Evolutionary conservation across 305 asterid species (phyloP).

Genomic region (Nicotiana rustica): DNA sequence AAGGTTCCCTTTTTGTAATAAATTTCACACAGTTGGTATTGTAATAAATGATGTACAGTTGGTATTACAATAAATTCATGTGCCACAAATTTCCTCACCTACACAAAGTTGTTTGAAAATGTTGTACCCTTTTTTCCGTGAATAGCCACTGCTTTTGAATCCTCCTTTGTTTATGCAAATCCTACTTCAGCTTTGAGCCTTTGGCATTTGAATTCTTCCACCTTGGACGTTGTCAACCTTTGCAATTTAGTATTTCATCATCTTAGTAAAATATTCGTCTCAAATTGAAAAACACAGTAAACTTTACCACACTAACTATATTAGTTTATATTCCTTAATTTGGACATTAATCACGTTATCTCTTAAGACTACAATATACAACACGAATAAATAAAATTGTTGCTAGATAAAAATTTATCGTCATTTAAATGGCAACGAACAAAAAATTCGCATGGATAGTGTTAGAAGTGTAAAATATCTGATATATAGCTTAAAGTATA

Average conservation of each 20-base stretch:
- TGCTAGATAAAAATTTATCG: background rate
- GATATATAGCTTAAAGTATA: no score
- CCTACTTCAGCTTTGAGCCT: background rate
- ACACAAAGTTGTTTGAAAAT: background rate
- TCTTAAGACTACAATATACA: background rate
- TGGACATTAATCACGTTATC: background rate
- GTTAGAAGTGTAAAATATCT: background rate
- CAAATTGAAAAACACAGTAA: background rate
- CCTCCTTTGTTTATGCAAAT: background rate
- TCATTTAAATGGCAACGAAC: background rate
- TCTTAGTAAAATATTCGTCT: background rate
- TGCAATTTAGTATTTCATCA: background rate
- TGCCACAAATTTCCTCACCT: background rate
- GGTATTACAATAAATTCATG: background rate
- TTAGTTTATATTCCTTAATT: background rate
- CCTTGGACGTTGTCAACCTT: background rate
- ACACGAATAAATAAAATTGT: background rate
- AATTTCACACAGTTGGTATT: background rate
- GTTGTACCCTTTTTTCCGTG: background rate
- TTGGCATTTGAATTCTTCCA: background rate
- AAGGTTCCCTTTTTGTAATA: background rate
- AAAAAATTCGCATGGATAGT: background rate
- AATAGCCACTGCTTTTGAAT: slow-evolving; percentile 16
- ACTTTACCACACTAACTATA: background rate
- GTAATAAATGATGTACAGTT: background rate